Base-by-base conservation (phyloP, 2,329 filamentous ascomycete genomes). In the Claviceps fusiformis region DNA sequence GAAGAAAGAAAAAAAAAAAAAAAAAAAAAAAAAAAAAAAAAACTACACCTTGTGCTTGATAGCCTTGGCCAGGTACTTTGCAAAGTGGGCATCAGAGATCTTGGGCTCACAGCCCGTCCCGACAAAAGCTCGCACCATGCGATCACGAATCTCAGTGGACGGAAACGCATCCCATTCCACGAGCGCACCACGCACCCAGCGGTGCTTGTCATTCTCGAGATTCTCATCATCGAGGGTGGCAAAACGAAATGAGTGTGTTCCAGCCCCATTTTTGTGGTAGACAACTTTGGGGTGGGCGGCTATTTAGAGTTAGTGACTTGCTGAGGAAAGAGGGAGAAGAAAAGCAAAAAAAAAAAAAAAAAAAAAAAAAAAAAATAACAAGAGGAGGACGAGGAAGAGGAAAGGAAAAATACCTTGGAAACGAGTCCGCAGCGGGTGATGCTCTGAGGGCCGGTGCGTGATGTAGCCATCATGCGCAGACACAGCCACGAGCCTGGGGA, bases 221-320 rank as follows among this genome's bases (percentile, higher is more conserved):
- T 52, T 37, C 27, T 63, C 57, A 50, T 63, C 61, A 15, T 53
- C 31, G 7, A 53, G 46, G 29, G 57, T 54, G 43, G 58, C 61
- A 39, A 68, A 67, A 17, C 67, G 65, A 57, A 69, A 66, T 31
- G 58, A 61, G 57, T 70, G 68, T 44, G 68, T 69, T 52, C 58
- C 56, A 5, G n/a, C 46, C 1, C 67, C 68, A 56, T 66, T 62
- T 59, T 69, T 69, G 61, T 69, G 66, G 58, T 68, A 70, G 5
- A 69, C 63, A 39, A 69, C 57, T 59, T 68, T 69, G 48, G 66
- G 33, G 39, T 56, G 55, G 37, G 49, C 29, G 15, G 41, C 59
- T 58, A 27, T 33, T n/a, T 11, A 17, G 24, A 17, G 46, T 48
- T 15, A 48, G 46, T 33, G 10, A 17, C n/a, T n/a, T n/a, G n/a